Evolutionary conservation across 2,329 filamentous ascomycete genomes (phyloP).

Genomic region (Fusarium chuoi): DNA sequence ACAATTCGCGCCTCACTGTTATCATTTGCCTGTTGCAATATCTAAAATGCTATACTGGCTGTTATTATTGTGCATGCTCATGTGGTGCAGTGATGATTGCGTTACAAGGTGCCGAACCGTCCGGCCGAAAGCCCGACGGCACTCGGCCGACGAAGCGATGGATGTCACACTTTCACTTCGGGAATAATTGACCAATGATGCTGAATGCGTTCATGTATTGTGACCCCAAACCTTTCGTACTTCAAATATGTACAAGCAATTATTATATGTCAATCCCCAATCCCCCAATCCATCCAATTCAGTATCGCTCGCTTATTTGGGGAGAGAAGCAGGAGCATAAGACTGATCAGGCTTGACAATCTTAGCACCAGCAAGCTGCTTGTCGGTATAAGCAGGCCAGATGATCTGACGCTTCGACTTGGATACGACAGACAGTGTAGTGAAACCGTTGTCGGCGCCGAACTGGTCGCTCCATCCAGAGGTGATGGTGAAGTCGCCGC

Average conservation of each 20-base stretch:
- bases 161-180: neutral
- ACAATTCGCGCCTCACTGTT: accelerated
- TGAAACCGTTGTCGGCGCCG: slow-evolving; percentile 63
- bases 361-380: slow-evolving; percentile 56
- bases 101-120: neutral
- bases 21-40: accelerated
- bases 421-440: slow-evolving; percentile 62
- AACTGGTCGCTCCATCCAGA: slow-evolving; percentile 67
- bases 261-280: neutral
- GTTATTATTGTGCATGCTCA: neutral
- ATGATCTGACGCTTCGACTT: slow-evolving; percentile 55
- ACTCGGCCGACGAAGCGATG: neutral
- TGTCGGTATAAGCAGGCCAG: slow-evolving; percentile 65
- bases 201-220: neutral
- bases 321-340: slow-evolving; percentile 51
- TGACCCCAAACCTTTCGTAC: neutral
- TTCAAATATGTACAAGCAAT: neutral
- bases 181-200: neutral
- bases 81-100: neutral
- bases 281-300: neutral
- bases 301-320: slow-evolving; percentile 24
- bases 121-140: neutral
- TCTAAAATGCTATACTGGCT: neutral
- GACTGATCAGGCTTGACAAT: slow-evolving; percentile 61
- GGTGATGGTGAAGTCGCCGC: slow-evolving; percentile 62